phyloP scores from a whole-genome alignment of 169 alveolate species.

The Cryptosporidium bovis region DNA sequence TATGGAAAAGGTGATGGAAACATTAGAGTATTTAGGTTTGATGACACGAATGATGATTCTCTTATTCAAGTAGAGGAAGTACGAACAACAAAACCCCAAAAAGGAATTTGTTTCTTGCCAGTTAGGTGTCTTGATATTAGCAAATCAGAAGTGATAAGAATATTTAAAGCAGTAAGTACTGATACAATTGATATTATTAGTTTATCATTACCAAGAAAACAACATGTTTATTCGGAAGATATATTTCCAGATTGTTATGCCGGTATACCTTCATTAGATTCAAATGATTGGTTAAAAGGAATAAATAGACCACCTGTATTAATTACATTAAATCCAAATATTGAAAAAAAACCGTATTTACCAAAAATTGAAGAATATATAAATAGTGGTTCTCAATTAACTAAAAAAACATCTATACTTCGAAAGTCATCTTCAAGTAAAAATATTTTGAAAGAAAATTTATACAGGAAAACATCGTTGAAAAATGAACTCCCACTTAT shows the following conservation, averaged over 20 bases:
- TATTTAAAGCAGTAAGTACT: slow-evolving; percentile 33
- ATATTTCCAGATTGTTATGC: slow-evolving; percentile 71
- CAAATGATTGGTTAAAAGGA: slow-evolving; percentile 70
- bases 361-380: slow-evolving; percentile 21
- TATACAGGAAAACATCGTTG: neutral
- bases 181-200: slow-evolving; percentile 69
- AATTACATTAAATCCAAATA: slow-evolving; percentile 44
- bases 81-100: slow-evolving; percentile 60
- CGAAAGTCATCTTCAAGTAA: slow-evolving; percentile 1
- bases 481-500: neutral
- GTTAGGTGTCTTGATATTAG: slow-evolving; percentile 27
- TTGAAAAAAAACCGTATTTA: slow-evolving; percentile 33
- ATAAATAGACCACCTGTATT: slow-evolving; percentile 45
- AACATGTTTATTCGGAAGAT: slow-evolving; percentile 39
- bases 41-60: slow-evolving; percentile 9
- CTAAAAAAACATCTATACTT: slow-evolving; percentile 5
- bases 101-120: slow-evolving; percentile 66
- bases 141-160: slow-evolving; percentile 57
- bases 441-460: neutral
- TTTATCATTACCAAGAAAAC: slow-evolving; percentile 46
- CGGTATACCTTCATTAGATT: slow-evolving; percentile 54
- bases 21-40: slow-evolving; percentile 49
- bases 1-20: slow-evolving; percentile 74
- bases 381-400: neutral
- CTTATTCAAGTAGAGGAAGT: slow-evolving; percentile 49